Base-by-base conservation (phyloP, 1,284 basidiomycete genomes). In the Cutaneotrichosporon daszewskae region DNA sequence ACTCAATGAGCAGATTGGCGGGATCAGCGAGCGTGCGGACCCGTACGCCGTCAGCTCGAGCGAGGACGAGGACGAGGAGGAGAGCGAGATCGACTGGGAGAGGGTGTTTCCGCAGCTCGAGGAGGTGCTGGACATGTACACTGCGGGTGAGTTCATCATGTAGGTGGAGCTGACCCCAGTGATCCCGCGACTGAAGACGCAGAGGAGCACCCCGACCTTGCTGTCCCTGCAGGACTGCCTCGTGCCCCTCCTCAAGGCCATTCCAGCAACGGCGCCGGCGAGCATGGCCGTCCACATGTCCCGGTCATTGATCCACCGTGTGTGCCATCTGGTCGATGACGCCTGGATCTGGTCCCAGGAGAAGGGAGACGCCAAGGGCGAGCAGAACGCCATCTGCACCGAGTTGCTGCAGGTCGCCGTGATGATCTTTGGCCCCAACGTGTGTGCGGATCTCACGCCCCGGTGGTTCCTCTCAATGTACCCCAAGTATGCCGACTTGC, bases 31-130 rank as follows among this genome's bases (percentile, higher is more conserved):
- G 19, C 38, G 49, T 22, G 51, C 55, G 2, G 55, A 59, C 26
- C 52, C 55, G 3, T 57, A 46, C 23, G 44, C 47, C 10, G 51
- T 64, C 13, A 62, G 58, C 46, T 62, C 63, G 32, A 49, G 55
- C 19, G 62, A 58, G 41, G 54, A 49, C 17, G 37, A 50, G n/a
- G 44, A 38, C 27, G 44, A 55, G 4, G 49, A 43, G 37, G 52
- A 53, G 5, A 56, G 64, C 2, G 65, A 71, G 27, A 37, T 47
- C 11, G 71, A 77, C 42, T 64, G 64, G 6, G 55, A 61, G 10
- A 54, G 55, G 5, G 57, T 83, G 43, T 71, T 59, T 14, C 58
- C 71, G 14, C 77, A 80, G 27, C 82, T 83, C 59, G 55, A 74
- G 11, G 54, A 59, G 13, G 68, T 84, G 35, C 71, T 89, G 20